These are phyloP conservation scores for Sporothrix curviconia DNA, from an alignment of 2,329 filamentous ascomycete genomes.

Conservation along the genomic window DNA sequence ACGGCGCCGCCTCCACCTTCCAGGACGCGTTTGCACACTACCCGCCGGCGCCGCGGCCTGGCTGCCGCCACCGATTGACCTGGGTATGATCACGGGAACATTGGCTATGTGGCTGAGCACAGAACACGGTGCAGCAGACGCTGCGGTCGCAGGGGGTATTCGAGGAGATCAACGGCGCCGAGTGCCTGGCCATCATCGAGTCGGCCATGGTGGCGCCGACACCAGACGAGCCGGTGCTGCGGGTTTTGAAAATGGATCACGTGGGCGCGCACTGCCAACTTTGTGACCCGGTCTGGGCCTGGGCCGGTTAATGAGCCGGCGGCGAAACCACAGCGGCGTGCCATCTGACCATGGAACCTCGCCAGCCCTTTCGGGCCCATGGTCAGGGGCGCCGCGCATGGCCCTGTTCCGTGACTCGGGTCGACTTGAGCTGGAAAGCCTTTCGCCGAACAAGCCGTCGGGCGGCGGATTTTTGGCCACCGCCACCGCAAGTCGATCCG, in stretches of 20 bases:
- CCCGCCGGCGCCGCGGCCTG: conserved; percentile 28
- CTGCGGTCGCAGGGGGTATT: conserved; percentile 20
- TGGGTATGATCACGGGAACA: conserved; percentile 32
- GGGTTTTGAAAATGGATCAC: background rate
- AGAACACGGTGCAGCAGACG: conserved; percentile 16
- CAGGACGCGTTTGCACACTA: conserved; percentile 34
- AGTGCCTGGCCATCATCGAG: conserved; percentile 22
- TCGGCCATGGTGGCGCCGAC: conserved; percentile 15
- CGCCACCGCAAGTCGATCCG: conserved; percentile 14
- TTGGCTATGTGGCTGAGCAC: conserved; percentile 27
- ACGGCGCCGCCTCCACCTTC: conserved; percentile 36
- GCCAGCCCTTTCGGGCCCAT: no score
- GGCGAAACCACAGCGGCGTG: conserved; percentile 15
- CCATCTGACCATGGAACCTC: conserved; percentile 16
- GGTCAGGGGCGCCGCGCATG: no score
- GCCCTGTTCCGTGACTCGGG: no score
- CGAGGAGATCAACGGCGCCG: conserved; percentile 18
- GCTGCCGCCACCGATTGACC: conserved; percentile 32
- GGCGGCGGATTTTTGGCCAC: no score
- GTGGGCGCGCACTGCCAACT: conserved; percentile 15
- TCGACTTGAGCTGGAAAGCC: no score
- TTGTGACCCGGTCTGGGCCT: conserved; percentile 20
- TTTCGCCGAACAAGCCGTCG: no score
- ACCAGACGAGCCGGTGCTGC: background rate
- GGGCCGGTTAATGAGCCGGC: conserved; percentile 17